Evolutionary conservation across 768 basidiomycete genomes (phyloP), one percentile per base, ranked within the genome.

Genomic region (Kwoniella dendrophila): DNA sequence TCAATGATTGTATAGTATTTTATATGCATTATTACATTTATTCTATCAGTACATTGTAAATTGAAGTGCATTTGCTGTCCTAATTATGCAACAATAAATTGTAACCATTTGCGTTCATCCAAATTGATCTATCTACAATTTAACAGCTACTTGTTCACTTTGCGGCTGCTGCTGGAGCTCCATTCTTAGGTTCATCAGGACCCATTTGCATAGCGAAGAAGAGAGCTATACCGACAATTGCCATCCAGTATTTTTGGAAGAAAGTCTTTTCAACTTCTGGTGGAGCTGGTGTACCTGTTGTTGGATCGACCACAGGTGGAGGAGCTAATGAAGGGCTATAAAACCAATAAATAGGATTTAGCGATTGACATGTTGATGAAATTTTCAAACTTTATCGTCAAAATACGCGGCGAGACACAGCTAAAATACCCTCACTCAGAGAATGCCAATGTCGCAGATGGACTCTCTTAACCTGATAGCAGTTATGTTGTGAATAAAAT

Each of bases 171-270:
- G 52, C 51, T 6, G 30, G n/a, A n/a, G n/a, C n/a, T n/a, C n/a
- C 66, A 38, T 30, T 38, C n/a, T 38, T 50, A 18, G 67, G 63
- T n/a, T 63, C 53, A 36, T 63, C 70, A 11, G 66, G 66, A 11
- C 53, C 70, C 33, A 72, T 29, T 36, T 68, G 64, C 36, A 56
- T 48, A 6, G 58, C 30, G 14, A 61, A 48, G 44, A 86, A 84
- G 18, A 88, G 72, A 10, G 88, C 76, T 44, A 85, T 76, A 2
- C 86, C 82, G 41, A 83, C 80, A 36, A 90, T 84, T 70, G 92
- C 92, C 78, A 92, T 82, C 92, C 92, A 94, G 78, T 94, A 94
- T 76, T 92, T 93, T 72, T 90, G 88, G 41, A 92, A 59, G 78
- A 93, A 90, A 11, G 86, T 81, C 78, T 92, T 89, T 73, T 94